Evolutionary conservation across 192 early-diverging fungal genomes (phyloP).

Genomic region (Funneliformis geosporum): DNA sequence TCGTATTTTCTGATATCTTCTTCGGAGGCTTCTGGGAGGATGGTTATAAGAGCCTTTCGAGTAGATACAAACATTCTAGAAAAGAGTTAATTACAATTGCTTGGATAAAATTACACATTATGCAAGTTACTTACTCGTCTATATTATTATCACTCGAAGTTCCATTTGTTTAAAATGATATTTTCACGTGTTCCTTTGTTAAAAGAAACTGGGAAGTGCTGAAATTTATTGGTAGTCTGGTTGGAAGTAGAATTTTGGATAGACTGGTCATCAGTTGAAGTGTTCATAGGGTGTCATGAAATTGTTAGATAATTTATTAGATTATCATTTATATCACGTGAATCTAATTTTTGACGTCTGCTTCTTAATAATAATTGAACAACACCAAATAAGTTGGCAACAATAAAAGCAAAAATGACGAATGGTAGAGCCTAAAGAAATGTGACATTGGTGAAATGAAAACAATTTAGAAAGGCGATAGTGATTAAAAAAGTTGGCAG

Average conservation of each 20-base stretch:
- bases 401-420: not conserved
- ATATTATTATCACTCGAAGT: too few species aligned
- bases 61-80: slow-evolving; percentile 18
- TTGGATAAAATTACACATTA: slow-evolving; percentile 22
- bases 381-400: slow-evolving; percentile 7
- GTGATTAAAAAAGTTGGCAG: slow-evolving; percentile 5
- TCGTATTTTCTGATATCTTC: slow-evolving; percentile 17
- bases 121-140: slow-evolving; percentile 5
- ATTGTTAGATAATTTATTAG: too few species aligned
- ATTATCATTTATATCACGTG: not conserved
- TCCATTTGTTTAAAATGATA: too few species aligned
- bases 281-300: too few species aligned
- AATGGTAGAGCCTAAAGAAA: slow-evolving; percentile 17
- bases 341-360: slow-evolving; percentile 1
- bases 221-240: too few species aligned
- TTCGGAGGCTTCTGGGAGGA: slow-evolving; percentile 16
- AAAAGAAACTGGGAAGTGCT: too few species aligned
- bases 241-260: too few species aligned
- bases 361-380: not conserved
- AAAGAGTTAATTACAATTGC: slow-evolving; percentile 20
- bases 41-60: not conserved
- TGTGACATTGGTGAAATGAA: not conserved
- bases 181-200: not conserved
- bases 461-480: slow-evolving; percentile 4
- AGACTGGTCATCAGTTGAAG: too few species aligned